Conservation (phyloP, 371 early-diverging fungal species). For the Syncephalastrum racemosum region DNA sequence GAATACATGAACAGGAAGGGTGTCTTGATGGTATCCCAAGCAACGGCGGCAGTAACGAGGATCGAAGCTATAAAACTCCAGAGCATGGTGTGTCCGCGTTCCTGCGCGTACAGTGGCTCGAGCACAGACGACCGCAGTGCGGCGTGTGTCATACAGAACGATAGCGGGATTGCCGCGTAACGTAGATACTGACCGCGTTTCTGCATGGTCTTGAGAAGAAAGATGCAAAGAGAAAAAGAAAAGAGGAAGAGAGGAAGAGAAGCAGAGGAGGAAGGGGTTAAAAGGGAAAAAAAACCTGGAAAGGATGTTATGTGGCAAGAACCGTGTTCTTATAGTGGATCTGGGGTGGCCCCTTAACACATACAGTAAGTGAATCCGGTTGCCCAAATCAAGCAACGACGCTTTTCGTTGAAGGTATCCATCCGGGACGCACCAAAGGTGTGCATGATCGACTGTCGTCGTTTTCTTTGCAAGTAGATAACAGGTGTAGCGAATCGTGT, state of each 20-base stretch:
- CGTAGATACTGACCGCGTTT: constrained; percentile 2
- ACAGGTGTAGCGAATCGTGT: too few relatives aligned
- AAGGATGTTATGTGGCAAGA: too few relatives aligned
- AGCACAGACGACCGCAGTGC: constrained; percentile 8
- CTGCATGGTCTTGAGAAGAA: constrained; percentile 7
- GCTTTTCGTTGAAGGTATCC: too few relatives aligned
- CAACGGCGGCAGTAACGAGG: constrained; percentile 16
- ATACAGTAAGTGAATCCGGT: too few relatives aligned
- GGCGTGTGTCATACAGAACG: not conserved
- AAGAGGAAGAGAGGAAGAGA: constrained; percentile 14
- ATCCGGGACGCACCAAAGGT: too few relatives aligned
- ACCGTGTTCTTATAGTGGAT: too few relatives aligned
- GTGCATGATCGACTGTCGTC: too few relatives aligned
- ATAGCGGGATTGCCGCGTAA: constrained; percentile 10
- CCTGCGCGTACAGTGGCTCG: constrained; percentile 25
- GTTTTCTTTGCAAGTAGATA: too few relatives aligned
- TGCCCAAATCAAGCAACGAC: too few relatives aligned
- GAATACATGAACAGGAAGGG: constrained; percentile 63
- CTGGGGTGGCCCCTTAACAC: too few relatives aligned
- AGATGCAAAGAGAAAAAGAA: constrained; percentile 9
- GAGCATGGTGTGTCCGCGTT: constrained; percentile 20
- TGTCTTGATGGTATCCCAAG: constrained; percentile 42
- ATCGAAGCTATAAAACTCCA: constrained; percentile 24
- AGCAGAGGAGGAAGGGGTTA: constrained; percentile 5
- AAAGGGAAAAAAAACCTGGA: constrained; percentile 1